phyloP scores from a whole-genome alignment of 495 filamentous ascomycete species.

The Talaromyces liani region DNA sequence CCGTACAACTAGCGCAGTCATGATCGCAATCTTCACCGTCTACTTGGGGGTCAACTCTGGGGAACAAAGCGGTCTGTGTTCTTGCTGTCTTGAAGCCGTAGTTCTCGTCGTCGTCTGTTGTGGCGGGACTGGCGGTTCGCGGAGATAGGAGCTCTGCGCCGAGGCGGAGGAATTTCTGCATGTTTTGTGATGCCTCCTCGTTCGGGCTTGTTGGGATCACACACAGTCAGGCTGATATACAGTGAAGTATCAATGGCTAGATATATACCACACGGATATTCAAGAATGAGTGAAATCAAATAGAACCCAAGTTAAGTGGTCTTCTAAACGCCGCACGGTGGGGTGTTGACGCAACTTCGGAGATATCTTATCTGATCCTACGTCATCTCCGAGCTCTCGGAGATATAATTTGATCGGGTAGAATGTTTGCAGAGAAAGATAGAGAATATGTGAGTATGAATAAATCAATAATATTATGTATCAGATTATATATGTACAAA shows the following conservation, averaged over 20 bases:
- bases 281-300: not conserved
- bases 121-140: slow-evolving; percentile 19
- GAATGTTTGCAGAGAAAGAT: not conserved
- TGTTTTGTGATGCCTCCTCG: not conserved
- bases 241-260: too few relatives aligned
- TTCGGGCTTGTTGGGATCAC: too few relatives aligned
- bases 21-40: slow-evolving; percentile 86
- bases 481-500: not conserved
- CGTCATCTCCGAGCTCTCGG: not conserved
- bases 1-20: slow-evolving; percentile 79
- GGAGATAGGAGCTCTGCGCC: slow-evolving; percentile 28
- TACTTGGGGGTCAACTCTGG: slow-evolving; percentile 53
- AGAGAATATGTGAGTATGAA: not conserved
- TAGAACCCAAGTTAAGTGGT: not conserved
- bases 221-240: too few relatives aligned
- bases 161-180: slow-evolving; percentile 32
- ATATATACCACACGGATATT: too few relatives aligned
- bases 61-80: slow-evolving; percentile 30
- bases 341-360: not conserved
- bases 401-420: not conserved
- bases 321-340: not conserved
- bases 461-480: not conserved
- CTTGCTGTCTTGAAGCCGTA: slow-evolving; percentile 34
- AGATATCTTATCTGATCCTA: not conserved
- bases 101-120: slow-evolving; percentile 17